Percentiles rank a stretch among this genome's conserved stretches.
phyloP scores from a whole-genome alignment of 345 rosid species.

The Eucalyptus grandis region DNA sequence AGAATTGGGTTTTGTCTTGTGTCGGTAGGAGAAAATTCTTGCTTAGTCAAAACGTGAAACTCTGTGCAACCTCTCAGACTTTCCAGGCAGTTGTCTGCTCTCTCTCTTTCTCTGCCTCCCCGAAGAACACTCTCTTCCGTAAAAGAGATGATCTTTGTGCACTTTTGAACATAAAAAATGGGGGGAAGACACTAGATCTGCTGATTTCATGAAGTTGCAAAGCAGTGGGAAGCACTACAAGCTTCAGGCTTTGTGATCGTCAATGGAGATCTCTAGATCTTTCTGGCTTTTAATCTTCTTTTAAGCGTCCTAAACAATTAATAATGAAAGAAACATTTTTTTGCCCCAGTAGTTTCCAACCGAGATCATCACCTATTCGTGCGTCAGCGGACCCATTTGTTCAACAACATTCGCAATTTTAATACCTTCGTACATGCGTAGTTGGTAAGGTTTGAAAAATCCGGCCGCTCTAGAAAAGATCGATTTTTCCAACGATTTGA shows the following conservation, averaged over 20 bases:
- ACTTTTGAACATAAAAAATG: neutral
- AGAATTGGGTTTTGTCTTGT: neutral
- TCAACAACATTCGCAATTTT: neutral
- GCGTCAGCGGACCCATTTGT: neutral
- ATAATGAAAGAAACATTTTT: neutral
- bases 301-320: neutral
- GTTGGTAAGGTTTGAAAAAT: slow-evolving; percentile 11
- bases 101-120: neutral
- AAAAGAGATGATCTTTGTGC: neutral
- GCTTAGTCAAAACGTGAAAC: neutral
- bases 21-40: neutral
- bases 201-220: neutral
- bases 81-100: neutral
- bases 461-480: slow-evolving; percentile 5
- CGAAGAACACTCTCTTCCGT: neutral
- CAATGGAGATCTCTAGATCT: neutral
- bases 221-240: neutral
- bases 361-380: neutral
- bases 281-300: neutral
- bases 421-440: neutral
- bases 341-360: neutral
- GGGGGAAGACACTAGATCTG: neutral
- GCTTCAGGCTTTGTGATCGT: neutral
- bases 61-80: neutral
- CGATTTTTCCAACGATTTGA: neutral